Base-by-base conservation (phyloP, 2,329 filamentous ascomycete species). In the Thermoascus crustaceus region DNA sequence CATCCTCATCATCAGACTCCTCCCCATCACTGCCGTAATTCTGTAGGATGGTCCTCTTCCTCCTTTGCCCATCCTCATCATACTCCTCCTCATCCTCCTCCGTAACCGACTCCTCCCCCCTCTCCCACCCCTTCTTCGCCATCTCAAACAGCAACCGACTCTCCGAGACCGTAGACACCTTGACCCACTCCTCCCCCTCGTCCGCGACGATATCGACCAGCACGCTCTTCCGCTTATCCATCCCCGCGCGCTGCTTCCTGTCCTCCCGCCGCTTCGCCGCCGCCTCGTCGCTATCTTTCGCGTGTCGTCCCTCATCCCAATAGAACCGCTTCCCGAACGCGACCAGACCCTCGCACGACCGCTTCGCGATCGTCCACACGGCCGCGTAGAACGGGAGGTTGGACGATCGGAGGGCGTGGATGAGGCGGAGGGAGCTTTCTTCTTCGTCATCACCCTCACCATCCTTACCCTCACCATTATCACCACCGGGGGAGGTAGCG, bases 331-430 rank as follows among this genome's bases (percentile, higher is more conserved):
- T 75, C 33, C 68, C 63, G 34, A 83, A 67, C n/a, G 70, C 71
- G 21, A 72, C 64, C 7, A 85, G 47, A 0, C 74, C 71, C 1
- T 54, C 61, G 37, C 72, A 76, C 7, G 48, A 48, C 11, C 60
- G 62, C 52, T 78, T 82, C 10, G 76, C 76, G 14, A 73, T 68
- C 18, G 59, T 57, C 80, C 80, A 84, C 2, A 83, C 66, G 4
- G 73, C 68, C 43, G 76, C 70, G 35, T 78, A 75, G 49, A 81
- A 83, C 0, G 75, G 70, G 7, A 83, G 50, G 56, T 85, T 85
- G 1, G 76, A 80, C 5, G 76, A 80, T 32, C 72, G 68, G 30
- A 82, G 61, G 18, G 73, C 69, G 50, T 81, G 75, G n/a, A 66
- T 52, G 10, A 64, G 52, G 35, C 62, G 58, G 38, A 47, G 45